Percentiles rank a stretch among this genome's conserved stretches.
phyloP scores from a whole-genome alignment of 2,329 filamentous ascomycete species.

The Alternaria ethzedia region DNA sequence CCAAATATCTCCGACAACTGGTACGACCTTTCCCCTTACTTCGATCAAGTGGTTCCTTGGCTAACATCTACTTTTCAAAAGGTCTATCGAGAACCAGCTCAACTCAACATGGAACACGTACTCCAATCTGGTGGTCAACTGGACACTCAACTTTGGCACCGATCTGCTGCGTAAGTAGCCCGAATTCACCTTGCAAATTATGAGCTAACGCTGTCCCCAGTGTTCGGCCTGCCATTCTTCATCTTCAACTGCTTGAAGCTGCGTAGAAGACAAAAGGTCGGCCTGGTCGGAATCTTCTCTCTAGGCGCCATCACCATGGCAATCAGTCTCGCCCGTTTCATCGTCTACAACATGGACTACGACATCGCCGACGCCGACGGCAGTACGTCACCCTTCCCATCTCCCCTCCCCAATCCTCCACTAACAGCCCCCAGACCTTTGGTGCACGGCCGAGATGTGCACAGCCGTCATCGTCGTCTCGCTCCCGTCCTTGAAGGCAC shows the following conservation, averaged over 20 bases:
- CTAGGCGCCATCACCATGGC: constrained; percentile 27
- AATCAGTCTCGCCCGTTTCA: constrained; percentile 29
- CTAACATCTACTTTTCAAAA: not conserved
- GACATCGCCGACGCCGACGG: constrained; percentile 25
- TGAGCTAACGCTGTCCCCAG: constrained; percentile 1
- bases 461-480: constrained; percentile 29
- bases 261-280: constrained; percentile 29
- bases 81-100: constrained; percentile 26
- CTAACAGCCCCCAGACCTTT: constrained; percentile 20
- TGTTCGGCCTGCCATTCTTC: constrained; percentile 32
- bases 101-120: constrained; percentile 28
- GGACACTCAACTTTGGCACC: constrained; percentile 26
- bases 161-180: constrained; percentile 24
- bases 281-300: constrained; percentile 29
- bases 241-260: constrained; percentile 30
- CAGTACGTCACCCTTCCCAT: constrained; percentile 14
- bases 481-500: constrained; percentile 24
- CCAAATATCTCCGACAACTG: constrained; percentile 25
- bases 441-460: constrained; percentile 33
- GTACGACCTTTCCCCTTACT: not conserved
- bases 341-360: constrained; percentile 26
- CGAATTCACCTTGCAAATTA: rapidly evolving
- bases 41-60: not conserved
- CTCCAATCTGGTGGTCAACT: constrained; percentile 16
- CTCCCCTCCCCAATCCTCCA: not conserved